A percentile compares a stretch with the other conserved stretches of the same genome.
Evolutionary conservation across 257 asterid genomes (phyloP).

Genomic region (Penstemon eatonii): DNA sequence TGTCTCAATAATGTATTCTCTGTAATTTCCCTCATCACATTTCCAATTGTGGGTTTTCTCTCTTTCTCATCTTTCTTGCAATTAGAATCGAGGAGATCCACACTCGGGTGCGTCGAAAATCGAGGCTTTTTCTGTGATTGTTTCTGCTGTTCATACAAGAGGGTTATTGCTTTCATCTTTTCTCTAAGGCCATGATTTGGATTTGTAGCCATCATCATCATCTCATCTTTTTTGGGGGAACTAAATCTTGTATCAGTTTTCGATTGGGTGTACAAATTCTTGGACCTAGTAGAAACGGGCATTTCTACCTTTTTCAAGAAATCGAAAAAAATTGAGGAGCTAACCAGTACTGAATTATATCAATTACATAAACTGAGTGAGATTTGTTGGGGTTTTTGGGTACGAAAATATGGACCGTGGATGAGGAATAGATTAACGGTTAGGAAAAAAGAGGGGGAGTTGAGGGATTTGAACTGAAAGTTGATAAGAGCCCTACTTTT

Average conservation of each 20-base stretch:
- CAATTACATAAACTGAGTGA: not conserved
- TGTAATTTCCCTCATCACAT: conserved; percentile 36
- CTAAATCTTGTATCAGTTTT: not conserved
- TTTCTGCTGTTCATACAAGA: conserved; percentile 63
- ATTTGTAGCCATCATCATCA: conserved; percentile 19
- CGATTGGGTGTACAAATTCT: not conserved
- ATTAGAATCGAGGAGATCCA: conserved; percentile 38
- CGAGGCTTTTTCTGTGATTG: conserved; percentile 41
- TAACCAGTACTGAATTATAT: not conserved
- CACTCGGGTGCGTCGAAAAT: conserved; percentile 50
- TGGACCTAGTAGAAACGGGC: conserved; percentile 20
- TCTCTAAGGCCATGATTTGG: conserved; percentile 66
- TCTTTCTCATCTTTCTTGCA: conserved; percentile 24
- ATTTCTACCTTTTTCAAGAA: conserved; percentile 3
- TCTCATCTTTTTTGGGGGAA: not conserved
- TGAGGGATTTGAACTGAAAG: conserved; percentile 1
- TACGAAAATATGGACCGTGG: not conserved
- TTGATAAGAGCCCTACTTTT: not conserved
- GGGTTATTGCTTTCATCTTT: conserved; percentile 59
- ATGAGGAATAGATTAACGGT: not conserved
- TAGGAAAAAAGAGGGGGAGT: not conserved
- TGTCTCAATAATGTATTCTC: conserved; percentile 34
- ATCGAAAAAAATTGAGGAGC: not conserved
- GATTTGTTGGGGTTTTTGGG: not conserved
- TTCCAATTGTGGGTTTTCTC: conserved; percentile 20